Conservation (phyloP, 2,329 filamentous ascomycete species). For the Aureobasidium pullulans region DNA sequence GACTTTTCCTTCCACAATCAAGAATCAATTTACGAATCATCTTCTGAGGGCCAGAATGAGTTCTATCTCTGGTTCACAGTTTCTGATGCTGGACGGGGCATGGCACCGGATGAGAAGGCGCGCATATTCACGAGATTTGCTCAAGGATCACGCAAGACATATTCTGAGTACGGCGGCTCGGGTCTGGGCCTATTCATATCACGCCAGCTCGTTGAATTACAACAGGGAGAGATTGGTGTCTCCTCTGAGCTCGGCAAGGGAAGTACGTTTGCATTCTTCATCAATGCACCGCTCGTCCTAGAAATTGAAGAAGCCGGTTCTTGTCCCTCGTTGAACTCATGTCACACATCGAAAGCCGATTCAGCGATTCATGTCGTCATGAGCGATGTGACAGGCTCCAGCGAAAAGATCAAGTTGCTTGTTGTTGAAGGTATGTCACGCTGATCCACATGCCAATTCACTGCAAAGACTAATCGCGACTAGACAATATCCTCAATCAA, state of each 20-base stretch:
- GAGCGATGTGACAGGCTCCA: neutral
- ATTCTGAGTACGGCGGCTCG: slow-evolving; percentile 60
- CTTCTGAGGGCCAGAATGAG: slow-evolving; percentile 26
- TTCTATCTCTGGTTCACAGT: slow-evolving; percentile 31
- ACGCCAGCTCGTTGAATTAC: slow-evolving; percentile 58
- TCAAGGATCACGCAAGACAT: slow-evolving; percentile 59
- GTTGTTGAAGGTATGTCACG: slow-evolving; percentile 22
- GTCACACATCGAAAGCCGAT: neutral
- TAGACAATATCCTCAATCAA: slow-evolving; percentile 22
- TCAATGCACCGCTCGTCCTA: slow-evolving; percentile 43
- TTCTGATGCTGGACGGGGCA: slow-evolving; percentile 29
- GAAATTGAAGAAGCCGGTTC: neutral
- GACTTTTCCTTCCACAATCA: slow-evolving; percentile 23
- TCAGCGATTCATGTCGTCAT: neutral
- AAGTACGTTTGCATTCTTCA: slow-evolving; percentile 59
- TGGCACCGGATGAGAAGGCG: slow-evolving; percentile 26
- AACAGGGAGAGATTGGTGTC: slow-evolving; percentile 61
- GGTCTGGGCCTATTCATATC: slow-evolving; percentile 63
- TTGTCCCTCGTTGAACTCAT: neutral
- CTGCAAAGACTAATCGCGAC: slow-evolving; percentile 15
- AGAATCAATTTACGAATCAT: slow-evolving; percentile 26
- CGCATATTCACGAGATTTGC: slow-evolving; percentile 57
- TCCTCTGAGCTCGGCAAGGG: slow-evolving; percentile 49
- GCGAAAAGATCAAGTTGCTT: slow-evolving; percentile 12
- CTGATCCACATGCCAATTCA: neutral